Evolutionary conservation across 2,329 filamentous ascomycete genomes (phyloP).

Genomic region (Escovopsis weberi): DNA sequence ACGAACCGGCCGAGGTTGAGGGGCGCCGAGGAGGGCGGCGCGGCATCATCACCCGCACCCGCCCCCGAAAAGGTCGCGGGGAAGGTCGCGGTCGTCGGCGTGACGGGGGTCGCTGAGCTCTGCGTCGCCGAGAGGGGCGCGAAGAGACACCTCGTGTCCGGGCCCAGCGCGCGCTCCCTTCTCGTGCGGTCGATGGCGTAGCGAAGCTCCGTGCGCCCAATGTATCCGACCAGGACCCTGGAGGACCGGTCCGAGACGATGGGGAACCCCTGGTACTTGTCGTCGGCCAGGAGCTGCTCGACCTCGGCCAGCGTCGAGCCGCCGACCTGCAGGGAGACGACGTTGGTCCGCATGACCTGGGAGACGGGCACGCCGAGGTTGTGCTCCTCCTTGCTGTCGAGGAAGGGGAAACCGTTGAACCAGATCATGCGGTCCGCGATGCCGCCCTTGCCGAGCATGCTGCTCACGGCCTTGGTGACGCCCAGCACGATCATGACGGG

Average conservation of each 20-base stretch:
- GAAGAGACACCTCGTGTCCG: constrained; percentile 62
- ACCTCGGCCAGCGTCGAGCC: constrained; percentile 65
- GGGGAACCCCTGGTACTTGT: constrained; percentile 84
- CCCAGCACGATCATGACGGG: constrained; percentile 99
- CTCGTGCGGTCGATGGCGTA: constrained; percentile 78
- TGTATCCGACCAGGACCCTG: constrained; percentile 74
- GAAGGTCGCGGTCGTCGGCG: constrained; percentile 41
- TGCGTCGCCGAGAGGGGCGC: constrained; percentile 28
- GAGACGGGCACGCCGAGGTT: constrained; percentile 92
- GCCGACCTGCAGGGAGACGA: constrained; percentile 57
- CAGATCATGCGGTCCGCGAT: constrained; percentile 98
- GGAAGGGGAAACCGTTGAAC: constrained; percentile 93
- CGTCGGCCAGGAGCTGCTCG: constrained; percentile 61
- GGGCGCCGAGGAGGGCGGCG: constrained; percentile 40
- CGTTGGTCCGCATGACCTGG: constrained; percentile 68
- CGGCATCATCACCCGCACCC: too few relatives aligned
- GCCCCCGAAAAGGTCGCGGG: too few relatives aligned
- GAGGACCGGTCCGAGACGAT: constrained; percentile 62
- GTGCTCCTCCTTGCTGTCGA: constrained; percentile 96
- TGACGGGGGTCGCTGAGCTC: constrained; percentile 21
- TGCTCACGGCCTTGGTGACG: constrained; percentile 84
- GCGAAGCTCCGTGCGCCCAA: constrained; percentile 78
- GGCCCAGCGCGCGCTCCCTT: constrained; percentile 50
- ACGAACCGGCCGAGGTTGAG: constrained; percentile 80
- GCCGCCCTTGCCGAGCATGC: constrained; percentile 85